phyloP scores from a whole-genome alignment of 768 basidiomycete genomes.

The Tricholoma bakamatsutake region DNA sequence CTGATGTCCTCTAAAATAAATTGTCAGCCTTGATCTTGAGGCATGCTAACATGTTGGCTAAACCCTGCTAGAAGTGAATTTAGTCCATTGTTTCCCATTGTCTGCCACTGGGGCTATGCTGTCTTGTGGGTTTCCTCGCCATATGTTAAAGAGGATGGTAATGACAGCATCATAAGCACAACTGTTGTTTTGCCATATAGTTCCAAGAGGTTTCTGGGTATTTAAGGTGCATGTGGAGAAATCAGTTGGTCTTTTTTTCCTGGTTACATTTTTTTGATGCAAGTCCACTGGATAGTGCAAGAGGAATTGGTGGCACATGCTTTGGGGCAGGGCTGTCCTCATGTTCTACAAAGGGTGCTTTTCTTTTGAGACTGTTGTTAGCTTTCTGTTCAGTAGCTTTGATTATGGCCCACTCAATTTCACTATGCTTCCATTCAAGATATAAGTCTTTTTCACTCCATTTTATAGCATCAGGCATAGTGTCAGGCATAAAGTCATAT shows the following conservation, averaged over 20 bases:
- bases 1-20: not conserved
- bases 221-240: not conserved
- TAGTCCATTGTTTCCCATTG: not conserved
- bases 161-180: constrained; percentile 15
- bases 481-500: constrained; percentile 7
- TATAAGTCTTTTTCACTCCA: constrained; percentile 7
- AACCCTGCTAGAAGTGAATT: not conserved
- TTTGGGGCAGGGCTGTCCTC: not conserved
- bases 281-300: too few relatives aligned
- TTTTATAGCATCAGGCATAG: constrained; percentile 4
- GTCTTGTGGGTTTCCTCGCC: constrained; percentile 2
- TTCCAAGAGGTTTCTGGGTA: constrained; percentile 6
- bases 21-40: constrained; percentile 9
- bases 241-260: not conserved
- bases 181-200: constrained; percentile 20
- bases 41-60: not conserved
- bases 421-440: not conserved
- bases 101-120: not conserved
- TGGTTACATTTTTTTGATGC: too few relatives aligned
- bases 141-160: constrained; percentile 16
- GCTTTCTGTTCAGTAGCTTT: not conserved
- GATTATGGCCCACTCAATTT: not conserved
- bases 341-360: not conserved
- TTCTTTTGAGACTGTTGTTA: not conserved
- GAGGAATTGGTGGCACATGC: not conserved